phyloP scores from a whole-genome alignment of 495 filamentous ascomycete species.

The Podospora appendiculata region DNA sequence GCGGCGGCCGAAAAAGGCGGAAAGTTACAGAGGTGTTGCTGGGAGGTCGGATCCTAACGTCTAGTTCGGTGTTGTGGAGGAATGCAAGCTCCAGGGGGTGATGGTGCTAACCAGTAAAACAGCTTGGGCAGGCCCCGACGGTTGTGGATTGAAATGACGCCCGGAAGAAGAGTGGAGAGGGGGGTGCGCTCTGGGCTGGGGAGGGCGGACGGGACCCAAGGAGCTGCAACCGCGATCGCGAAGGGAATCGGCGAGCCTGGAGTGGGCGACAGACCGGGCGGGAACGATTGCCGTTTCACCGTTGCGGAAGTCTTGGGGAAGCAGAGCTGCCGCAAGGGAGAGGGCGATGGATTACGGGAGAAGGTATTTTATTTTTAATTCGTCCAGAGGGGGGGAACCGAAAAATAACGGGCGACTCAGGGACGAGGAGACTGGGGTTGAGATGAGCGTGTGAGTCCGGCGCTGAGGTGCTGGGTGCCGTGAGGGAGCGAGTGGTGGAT shows the following conservation, averaged over 20 bases:
- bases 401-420: too few relatives aligned
- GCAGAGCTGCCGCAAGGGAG: not conserved
- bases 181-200: not conserved
- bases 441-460: too few relatives aligned
- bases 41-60: constrained; percentile 15
- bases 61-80: constrained; percentile 15
- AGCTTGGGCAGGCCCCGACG: constrained; percentile 21
- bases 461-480: not conserved
- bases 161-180: constrained; percentile 23
- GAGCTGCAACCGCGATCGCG: not conserved
- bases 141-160: constrained; percentile 28
- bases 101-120: constrained; percentile 23
- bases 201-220: not conserved
- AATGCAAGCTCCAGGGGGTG: constrained; percentile 29
- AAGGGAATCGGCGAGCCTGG: not conserved
- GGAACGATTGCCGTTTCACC: not conserved
- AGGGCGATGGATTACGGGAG: too few relatives aligned
- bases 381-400: too few relatives aligned
- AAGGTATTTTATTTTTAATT: too few relatives aligned
- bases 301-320: not conserved
- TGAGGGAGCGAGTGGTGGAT: constrained; percentile 4
- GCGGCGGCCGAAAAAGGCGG: constrained; percentile 18
- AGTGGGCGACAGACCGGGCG: not conserved
- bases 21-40: constrained; percentile 16
- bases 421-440: too few relatives aligned